Evolutionary conservation across 768 basidiomycete species (phyloP).

Genomic region (Phlegmacium glaucopus): DNA sequence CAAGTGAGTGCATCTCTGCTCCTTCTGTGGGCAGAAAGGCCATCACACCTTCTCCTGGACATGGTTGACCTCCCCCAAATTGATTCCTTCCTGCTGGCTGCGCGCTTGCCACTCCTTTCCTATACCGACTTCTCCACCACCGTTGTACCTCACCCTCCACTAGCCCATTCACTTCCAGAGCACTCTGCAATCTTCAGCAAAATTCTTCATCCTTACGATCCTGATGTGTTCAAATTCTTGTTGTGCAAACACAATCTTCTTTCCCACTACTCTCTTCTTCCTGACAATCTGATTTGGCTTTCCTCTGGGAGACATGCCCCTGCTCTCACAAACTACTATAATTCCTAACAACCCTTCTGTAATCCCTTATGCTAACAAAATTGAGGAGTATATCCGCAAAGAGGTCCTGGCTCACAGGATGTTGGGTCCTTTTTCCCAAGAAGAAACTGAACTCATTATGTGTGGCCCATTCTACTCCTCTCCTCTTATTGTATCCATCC

Average conservation of each 20-base stretch:
- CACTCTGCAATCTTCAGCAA: not conserved
- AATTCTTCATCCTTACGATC: slow-evolving; percentile 17
- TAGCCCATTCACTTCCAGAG: not conserved
- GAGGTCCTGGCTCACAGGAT: slow-evolving; percentile 14
- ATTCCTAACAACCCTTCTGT: slow-evolving; percentile 20
- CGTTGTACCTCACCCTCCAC: not conserved
- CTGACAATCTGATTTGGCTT: slow-evolving; percentile 20
- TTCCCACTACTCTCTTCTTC: slow-evolving; percentile 12
- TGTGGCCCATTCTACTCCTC: slow-evolving; percentile 26
- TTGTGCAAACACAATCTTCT: slow-evolving; percentile 7
- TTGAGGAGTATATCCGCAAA: slow-evolving; percentile 13
- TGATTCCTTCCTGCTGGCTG: not conserved
- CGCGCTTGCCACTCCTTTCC: not conserved
- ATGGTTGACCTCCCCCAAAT: not conserved
- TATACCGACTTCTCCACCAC: not conserved
- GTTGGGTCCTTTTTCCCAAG: slow-evolving; percentile 18
- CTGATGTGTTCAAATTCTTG: slow-evolving; percentile 8
- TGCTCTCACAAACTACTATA: slow-evolving; percentile 12
- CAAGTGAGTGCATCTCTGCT: not conserved
- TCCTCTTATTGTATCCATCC: slow-evolving; percentile 18
- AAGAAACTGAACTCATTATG: slow-evolving; percentile 19
- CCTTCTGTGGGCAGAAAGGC: not conserved
- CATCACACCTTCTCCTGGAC: not conserved
- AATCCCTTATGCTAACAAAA: not conserved
- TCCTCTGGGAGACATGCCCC: slow-evolving; percentile 21